Evolutionary conservation across 2,329 filamentous ascomycete genomes (phyloP), one percentile per base, ranked within the genome.

Genomic region (Penicillium psychrosexuale): DNA sequence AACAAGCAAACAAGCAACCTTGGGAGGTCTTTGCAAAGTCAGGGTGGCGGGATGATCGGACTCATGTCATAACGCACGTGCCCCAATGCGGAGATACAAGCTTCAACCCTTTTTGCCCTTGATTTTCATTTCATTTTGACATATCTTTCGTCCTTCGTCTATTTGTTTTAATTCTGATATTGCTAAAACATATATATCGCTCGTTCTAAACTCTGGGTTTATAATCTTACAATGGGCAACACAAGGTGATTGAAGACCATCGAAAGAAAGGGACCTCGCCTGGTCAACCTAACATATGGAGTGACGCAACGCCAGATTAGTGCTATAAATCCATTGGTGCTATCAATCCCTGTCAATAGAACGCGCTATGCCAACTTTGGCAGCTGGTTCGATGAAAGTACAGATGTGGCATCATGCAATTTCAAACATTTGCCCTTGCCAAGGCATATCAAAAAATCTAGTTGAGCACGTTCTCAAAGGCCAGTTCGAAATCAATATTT

Each of bases 61-160:
- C 46, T 40, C 47, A 39, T 47, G 53, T 49, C 43, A 56, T 46
- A 36, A 24, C 39, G 42, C 52, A 55, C 55, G 55, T 55, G 47
- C 43, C 43, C 48, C 17, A 24, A 55, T 55, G 52, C 52, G 51
- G 51, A 54, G 51, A 54, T 54, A 48, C 24, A 47, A 38, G 15
- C 33, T 22, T 47, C 33, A 3, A 30, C 7, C 22, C 31, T 30
- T n/a, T 51, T 13, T 9, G 33, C 28, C n/a, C 28, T 30, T 24
- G 17, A 9, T 17, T 27, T 24, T 31, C 24, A 6, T 47, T 15
- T 38, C 13, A 5, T 47, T 19, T 38, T 19, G 15, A 4, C 4
- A 27, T 4, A 15, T 19, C 13, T 15, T 28, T 17, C 33, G 15
- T 28, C 11, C 5, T 22, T 38, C 5, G 3, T 36, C 27, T 30